Conservation (phyloP, 2,329 filamentous ascomycete genomes). For the Paraconiothyrium sp. region DNA sequence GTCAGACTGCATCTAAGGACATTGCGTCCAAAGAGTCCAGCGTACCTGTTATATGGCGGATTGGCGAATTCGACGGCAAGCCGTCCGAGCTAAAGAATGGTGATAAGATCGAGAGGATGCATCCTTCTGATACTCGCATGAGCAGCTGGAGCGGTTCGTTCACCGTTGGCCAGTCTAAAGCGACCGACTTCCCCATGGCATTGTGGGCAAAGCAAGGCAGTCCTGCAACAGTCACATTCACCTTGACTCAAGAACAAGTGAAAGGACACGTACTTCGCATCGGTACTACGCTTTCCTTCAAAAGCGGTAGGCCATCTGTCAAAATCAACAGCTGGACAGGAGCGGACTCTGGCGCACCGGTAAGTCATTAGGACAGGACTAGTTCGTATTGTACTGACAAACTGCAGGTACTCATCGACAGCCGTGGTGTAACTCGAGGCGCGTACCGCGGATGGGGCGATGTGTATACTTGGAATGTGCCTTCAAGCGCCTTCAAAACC, state of each 20-base stretch:
- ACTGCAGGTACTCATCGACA: slow-evolving; percentile 31
- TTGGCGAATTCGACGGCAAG: slow-evolving; percentile 35
- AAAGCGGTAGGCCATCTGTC: slow-evolving; percentile 30
- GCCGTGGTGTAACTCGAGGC: slow-evolving; percentile 31
- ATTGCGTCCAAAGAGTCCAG: slow-evolving; percentile 31
- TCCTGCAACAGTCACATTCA: slow-evolving; percentile 29
- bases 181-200: slow-evolving; percentile 34
- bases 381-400: background rate
- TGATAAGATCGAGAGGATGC: slow-evolving; percentile 36
- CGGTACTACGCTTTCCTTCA: slow-evolving; percentile 35
- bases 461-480: slow-evolving; percentile 33
- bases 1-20: slow-evolving; percentile 27
- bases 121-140: slow-evolving; percentile 34
- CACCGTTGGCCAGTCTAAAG: slow-evolving; percentile 26
- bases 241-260: slow-evolving; percentile 28
- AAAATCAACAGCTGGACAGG: slow-evolving; percentile 36
- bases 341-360: slow-evolving; percentile 33
- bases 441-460: slow-evolving; percentile 37
- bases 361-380: slow-evolving; percentile 14
- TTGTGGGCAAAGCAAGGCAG: slow-evolving; percentile 31
- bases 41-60: slow-evolving; percentile 28
- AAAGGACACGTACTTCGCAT: slow-evolving; percentile 33
- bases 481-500: slow-evolving; percentile 31
- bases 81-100: slow-evolving; percentile 37
- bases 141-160: slow-evolving; percentile 27